Evolutionary conservation across 2,329 filamentous ascomycete genomes (phyloP).

Genomic region (Claviceps humidiphila): DNA sequence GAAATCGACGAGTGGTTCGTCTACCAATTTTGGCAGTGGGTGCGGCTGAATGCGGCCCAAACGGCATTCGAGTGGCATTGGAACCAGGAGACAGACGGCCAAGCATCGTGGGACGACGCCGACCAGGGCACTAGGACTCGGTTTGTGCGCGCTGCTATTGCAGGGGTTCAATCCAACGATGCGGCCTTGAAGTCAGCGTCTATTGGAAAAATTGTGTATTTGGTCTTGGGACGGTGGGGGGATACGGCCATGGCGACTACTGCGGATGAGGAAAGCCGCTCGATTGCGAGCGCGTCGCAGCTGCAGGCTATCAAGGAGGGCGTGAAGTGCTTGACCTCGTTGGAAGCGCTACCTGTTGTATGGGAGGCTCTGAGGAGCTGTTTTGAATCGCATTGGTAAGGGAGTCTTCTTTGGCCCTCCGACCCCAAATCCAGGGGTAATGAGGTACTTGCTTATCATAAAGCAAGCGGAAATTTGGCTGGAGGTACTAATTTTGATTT

Average conservation of each 20-base stretch:
- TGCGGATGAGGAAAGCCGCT: slow-evolving; percentile 27
- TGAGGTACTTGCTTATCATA: no score
- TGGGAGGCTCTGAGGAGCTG: slow-evolving; percentile 36
- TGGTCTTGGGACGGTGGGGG: slow-evolving; percentile 58
- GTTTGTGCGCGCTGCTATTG: slow-evolving; percentile 45
- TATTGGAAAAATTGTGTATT: slow-evolving; percentile 44
- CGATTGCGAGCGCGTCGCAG: slow-evolving; percentile 41
- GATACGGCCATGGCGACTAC: slow-evolving; percentile 44
- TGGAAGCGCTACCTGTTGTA: slow-evolving; percentile 36
- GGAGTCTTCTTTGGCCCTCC: neutral
- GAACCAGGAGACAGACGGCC: slow-evolving; percentile 34
- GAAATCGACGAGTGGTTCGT: slow-evolving; percentile 98
- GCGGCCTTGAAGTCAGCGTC: slow-evolving; percentile 35
- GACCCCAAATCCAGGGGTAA: no score
- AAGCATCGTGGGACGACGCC: slow-evolving; percentile 51
- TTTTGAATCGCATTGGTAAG: slow-evolving; percentile 41
- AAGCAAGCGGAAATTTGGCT: no score
- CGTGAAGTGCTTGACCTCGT: slow-evolving; percentile 35
- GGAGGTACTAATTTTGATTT: neutral
- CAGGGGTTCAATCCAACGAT: slow-evolving; percentile 29
- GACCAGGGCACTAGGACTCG: slow-evolving; percentile 38
- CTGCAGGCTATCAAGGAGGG: slow-evolving; percentile 45
- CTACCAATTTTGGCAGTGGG: slow-evolving; percentile 76
- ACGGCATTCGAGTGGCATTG: slow-evolving; percentile 67
- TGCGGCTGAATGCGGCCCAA: slow-evolving; percentile 62